A percentile compares a stretch with the other conserved stretches of the same genome.
These are phyloP conservation scores for Rhamnella rubrinervis DNA, from an alignment of 331 rosid species.

Conservation along the genomic window DNA sequence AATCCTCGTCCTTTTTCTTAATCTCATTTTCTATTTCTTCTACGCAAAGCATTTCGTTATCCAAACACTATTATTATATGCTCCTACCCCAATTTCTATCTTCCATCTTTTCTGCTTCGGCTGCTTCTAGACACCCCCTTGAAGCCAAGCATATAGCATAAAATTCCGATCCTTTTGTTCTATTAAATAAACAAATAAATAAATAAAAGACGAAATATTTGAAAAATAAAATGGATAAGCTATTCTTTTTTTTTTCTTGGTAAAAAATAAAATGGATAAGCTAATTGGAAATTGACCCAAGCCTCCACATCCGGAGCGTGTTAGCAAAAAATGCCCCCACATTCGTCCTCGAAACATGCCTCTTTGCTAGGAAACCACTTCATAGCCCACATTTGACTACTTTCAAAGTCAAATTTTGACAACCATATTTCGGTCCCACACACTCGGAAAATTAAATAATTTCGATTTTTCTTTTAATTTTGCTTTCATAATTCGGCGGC, in stretches of 20 bases:
- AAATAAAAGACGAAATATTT: background rate
- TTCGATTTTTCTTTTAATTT: background rate
- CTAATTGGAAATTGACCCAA: background rate
- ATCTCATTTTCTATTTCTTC: no score
- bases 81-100: no score
- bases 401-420: constrained; percentile 39
- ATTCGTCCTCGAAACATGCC: constrained; percentile 29
- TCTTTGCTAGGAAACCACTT: constrained; percentile 28
- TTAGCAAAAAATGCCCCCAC: constrained; percentile 6
- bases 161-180: background rate
- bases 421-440: background rate
- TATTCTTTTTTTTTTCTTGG: no score
- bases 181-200: background rate
- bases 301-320: background rate
- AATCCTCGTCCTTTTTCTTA: no score
- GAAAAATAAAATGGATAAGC: background rate
- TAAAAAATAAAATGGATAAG: background rate
- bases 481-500: constrained; percentile 12
- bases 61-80: no score
- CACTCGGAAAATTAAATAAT: background rate
- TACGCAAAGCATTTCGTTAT: no score
- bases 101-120: background rate
- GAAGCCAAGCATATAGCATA: background rate
- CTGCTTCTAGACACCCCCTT: background rate
- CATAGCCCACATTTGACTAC: constrained; percentile 21